Conservation (phyloP, 306 rosid species). For the Elaeagnus macrophylla region DNA sequence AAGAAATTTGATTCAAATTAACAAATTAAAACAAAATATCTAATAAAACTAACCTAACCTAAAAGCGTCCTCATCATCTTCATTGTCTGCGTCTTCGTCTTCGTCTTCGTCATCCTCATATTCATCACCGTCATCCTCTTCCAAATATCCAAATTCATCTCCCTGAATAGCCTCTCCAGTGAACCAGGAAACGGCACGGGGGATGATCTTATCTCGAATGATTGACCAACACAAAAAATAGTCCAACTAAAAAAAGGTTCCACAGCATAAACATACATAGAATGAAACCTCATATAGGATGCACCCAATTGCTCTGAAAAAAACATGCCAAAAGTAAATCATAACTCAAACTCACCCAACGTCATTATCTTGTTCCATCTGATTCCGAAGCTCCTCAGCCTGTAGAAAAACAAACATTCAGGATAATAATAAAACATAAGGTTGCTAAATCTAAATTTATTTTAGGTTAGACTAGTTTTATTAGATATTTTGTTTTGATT, state of each 20-base stretch:
- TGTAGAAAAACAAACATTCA: slow-evolving; percentile 9
- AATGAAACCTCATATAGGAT: no score
- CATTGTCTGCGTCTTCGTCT: slow-evolving; percentile 42
- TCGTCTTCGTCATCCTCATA: slow-evolving; percentile 39
- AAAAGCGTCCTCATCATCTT: slow-evolving; percentile 19
- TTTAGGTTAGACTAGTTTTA: no score
- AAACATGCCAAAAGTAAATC: neutral
- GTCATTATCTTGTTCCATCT: slow-evolving; percentile 84
- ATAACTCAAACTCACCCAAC: slow-evolving; percentile 49
- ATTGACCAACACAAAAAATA: slow-evolving; percentile 45
- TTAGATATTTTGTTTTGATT: no score
- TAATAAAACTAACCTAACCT: no score
- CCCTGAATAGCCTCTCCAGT: slow-evolving; percentile 87
- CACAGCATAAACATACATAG: no score
- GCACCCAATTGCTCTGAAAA: neutral
- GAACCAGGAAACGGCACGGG: slow-evolving; percentile 94
- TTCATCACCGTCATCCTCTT: slow-evolving; percentile 65
- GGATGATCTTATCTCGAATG: slow-evolving; percentile 77
- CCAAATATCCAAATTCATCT: slow-evolving; percentile 70
- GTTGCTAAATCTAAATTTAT: neutral
- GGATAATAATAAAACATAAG: neutral
- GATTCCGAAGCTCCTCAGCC: slow-evolving; percentile 91
- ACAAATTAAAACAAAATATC: no score
- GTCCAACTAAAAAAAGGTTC: neutral
- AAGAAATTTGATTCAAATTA: no score